Base-by-base conservation (phyloP, 805 yeast species). In the Myxozyma geophila region DNA sequence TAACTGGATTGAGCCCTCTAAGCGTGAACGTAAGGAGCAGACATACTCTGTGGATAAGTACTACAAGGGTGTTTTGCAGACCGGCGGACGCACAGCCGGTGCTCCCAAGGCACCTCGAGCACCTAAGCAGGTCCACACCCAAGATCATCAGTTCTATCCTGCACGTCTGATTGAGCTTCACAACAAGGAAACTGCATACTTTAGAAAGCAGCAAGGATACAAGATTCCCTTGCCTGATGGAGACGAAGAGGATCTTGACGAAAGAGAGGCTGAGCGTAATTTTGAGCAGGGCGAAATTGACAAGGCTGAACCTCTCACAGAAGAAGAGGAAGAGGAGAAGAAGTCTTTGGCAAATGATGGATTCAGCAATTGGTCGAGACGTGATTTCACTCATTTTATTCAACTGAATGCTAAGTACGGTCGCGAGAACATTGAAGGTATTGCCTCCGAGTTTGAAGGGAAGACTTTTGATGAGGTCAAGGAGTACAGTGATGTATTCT, bases 71-170 rank as follows among this genome's bases (percentile, higher is more conserved):
- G 92, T 88, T 9, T 78, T 92, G 70, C 85, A 87, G 70, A 83
- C 91, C 1, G 91, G 93, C 6, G 86, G 88, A 53, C 81, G 89
- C 70, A 74, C 86, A 0, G 70, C 80, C 41, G 68, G 68, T 13
- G 56, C 72, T 73, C 79, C 58, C 79, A 80, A 83, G 9, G 88
- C 87, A 1, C 95, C 96, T 17, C 84, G 83, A 66, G 90, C 96
- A 50, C 98, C 98, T 43, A 90, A 88, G 72, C 95, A 90, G 70
- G 79, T 89, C 64, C 86, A 85, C 63, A 80, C 90, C 46, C 90
- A 88, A 73, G 97, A 95, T 73, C 97, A 92, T 76, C 99, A 95
- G 76, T 90, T 95, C 71, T 90, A 83, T 74, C 91, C 96, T 0
- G 82, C 87, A n/a, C 83, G 89, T 72, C 78, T 95, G 52, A 80